Evolutionary conservation across 2,329 filamentous ascomycete species (phyloP), one percentile per base, ranked within the genome.

Genomic region (Cercospora zeae-maydis): DNA sequence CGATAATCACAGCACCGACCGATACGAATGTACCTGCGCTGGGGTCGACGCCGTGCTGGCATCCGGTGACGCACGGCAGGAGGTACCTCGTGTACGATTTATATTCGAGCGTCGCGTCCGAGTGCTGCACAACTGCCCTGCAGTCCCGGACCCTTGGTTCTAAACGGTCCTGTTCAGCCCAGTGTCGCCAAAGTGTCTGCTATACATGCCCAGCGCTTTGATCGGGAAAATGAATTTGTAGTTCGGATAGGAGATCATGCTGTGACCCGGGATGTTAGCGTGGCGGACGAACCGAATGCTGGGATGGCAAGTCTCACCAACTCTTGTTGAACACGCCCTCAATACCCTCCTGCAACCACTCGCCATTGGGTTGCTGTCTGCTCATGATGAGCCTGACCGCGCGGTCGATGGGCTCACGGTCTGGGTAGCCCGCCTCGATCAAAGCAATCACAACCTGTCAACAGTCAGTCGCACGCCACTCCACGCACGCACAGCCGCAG

Each of bases 321-420:
- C 88, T 95, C 81, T 97, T 96, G 79, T 99, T 99, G 79, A 99
- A 99, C 10, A 99, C 95, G 1, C 95, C 95, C 76, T 99, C 95
- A 71, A 99, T 98, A 0, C 90, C 88, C 77, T 98, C 95, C 75
- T 97, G 93, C 69, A 90, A 75, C 95, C 95, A 99, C 79, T 97
- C 93, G 34, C 95, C 95, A 73, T 96, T 96, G 2, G 81, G 75
- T 76, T 92, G 88, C 79, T 99, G 95, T 54, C 93, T 85, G 31
- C 83, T 79, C 88, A 97, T 93, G 66, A 99, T 84, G 71, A 99
- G 81, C 75, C 84, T 85, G 72, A 97, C 82, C 1, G 89, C 95
- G 69, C 82, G 88, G 71, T 85, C 84, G 45, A 99, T 81, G 0
- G 87, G 87, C 71, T 86, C 86, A 47, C 86, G 80, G 66, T 97